A percentile compares a stretch with the other conserved stretches of the same genome.
These are phyloP conservation scores for Phaeosphaeria sp. DNA, from an alignment of 2,329 filamentous ascomycete genomes.

Conservation along the genomic window DNA sequence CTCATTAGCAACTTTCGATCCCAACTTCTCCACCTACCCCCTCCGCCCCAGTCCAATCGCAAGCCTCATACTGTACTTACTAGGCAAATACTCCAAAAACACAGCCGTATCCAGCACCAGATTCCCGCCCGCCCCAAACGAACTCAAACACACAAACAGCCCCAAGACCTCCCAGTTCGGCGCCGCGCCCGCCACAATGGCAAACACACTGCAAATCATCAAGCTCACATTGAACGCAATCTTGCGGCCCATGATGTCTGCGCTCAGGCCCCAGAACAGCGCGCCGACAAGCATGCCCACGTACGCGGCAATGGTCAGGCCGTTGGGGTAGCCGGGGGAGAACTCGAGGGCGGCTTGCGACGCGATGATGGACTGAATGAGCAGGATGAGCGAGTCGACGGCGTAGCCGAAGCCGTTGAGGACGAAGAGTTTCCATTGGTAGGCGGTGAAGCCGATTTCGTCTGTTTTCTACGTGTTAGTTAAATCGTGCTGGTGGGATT, in stretches of 20 bases:
- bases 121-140: conserved; percentile 70
- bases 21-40: not conserved
- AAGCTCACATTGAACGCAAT: conserved; percentile 73
- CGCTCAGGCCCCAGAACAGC: conserved; percentile 71
- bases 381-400: conserved; percentile 62
- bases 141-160: conserved; percentile 66
- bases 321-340: conserved; percentile 60
- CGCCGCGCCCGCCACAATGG: conserved; percentile 69
- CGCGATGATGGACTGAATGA: conserved; percentile 70
- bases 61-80: no score
- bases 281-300: conserved; percentile 64
- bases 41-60: no score
- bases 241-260: conserved; percentile 71
- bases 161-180: conserved; percentile 71
- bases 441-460: conserved; percentile 56
- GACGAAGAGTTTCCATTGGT: conserved; percentile 65
- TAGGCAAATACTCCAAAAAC: conserved; percentile 64
- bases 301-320: conserved; percentile 68
- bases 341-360: conserved; percentile 66
- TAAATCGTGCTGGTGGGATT: not conserved
- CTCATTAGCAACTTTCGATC: not conserved
- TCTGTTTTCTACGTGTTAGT: not conserved
- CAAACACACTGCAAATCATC: conserved; percentile 67
- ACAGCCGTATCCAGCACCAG: conserved; percentile 68
- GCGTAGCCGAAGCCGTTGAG: conserved; percentile 68